Evolutionary conservation across 768 basidiomycete species (phyloP).

Genomic region (Sporobolomyces roseus): DNA sequence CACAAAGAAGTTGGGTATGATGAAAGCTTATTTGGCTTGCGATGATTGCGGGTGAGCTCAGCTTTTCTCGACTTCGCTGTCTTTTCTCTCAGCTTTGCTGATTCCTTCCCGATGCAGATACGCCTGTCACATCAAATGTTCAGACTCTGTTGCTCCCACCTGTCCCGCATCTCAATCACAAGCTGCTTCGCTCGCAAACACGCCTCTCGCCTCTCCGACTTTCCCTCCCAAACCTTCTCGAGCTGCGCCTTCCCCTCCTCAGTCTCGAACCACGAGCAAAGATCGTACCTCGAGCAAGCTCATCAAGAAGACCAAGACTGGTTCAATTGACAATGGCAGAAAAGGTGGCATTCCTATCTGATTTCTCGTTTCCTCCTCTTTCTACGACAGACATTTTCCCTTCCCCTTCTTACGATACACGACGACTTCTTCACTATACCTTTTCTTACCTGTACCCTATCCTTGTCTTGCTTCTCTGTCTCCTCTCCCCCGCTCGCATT

Average conservation of each 20-base stretch:
- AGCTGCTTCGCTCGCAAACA: background rate
- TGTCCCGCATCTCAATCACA: conserved; percentile 6
- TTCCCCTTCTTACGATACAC: background rate
- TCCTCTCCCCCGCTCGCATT: background rate
- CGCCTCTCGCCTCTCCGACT: background rate
- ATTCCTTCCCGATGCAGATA: background rate
- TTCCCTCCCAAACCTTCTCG: conserved; percentile 14
- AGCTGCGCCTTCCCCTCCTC: conserved; percentile 1
- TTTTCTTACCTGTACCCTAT: background rate
- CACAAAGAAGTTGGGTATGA: conserved; percentile 66
- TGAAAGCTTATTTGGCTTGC: conserved; percentile 79
- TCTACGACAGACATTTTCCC: background rate
- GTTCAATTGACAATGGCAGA: no score
- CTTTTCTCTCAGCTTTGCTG: background rate
- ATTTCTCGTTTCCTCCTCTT: background rate
- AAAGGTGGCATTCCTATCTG: no score
- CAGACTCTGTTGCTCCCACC: background rate
- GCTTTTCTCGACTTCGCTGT: background rate
- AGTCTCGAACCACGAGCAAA: background rate
- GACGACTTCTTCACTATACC: background rate
- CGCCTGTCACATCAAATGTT: conserved; percentile 37
- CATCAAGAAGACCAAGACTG: conserved; percentile 15
- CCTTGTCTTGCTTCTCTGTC: background rate
- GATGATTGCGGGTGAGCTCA: conserved; percentile 75
- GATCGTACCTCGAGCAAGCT: conserved; percentile 32